phyloP scores from a whole-genome alignment of 768 basidiomycete genomes.

The Suillus weaverae region DNA sequence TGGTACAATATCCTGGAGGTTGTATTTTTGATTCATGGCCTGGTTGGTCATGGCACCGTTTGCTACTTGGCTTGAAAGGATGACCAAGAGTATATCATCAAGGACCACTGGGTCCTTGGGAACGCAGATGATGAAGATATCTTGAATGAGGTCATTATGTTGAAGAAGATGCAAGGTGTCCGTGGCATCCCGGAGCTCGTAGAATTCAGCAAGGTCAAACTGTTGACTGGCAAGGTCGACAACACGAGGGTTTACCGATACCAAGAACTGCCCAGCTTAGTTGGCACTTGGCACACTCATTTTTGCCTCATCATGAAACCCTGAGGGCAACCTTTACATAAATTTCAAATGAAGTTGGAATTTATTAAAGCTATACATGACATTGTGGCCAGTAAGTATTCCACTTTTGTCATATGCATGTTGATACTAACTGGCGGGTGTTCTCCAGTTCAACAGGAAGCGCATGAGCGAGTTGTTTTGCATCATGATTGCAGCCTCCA shows the following conservation, averaged over 20 bases:
- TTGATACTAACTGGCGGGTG: background rate
- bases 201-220: background rate
- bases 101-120: slow-evolving; percentile 9
- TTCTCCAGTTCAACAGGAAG: background rate
- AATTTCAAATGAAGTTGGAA: background rate
- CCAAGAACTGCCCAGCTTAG: background rate
- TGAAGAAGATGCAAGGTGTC: slow-evolving; percentile 6
- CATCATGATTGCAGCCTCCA: background rate
- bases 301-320: background rate
- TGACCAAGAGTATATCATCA: background rate
- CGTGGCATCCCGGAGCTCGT: slow-evolving; percentile 2
- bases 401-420: too few relatives aligned
- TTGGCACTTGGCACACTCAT: background rate
- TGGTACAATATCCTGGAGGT: background rate
- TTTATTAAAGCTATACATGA: background rate
- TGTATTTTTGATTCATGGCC: background rate
- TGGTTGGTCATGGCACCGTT: background rate
- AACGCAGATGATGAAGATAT: background rate
- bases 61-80: background rate
- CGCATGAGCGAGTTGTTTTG: background rate
- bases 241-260: background rate
- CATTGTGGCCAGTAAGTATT: background rate
- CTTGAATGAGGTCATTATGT: slow-evolving; percentile 7
- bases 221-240: background rate
- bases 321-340: background rate